These are phyloP conservation scores for Clavaria fumosa DNA, from an alignment of 768 basidiomycete genomes.

Conservation along the genomic window DNA sequence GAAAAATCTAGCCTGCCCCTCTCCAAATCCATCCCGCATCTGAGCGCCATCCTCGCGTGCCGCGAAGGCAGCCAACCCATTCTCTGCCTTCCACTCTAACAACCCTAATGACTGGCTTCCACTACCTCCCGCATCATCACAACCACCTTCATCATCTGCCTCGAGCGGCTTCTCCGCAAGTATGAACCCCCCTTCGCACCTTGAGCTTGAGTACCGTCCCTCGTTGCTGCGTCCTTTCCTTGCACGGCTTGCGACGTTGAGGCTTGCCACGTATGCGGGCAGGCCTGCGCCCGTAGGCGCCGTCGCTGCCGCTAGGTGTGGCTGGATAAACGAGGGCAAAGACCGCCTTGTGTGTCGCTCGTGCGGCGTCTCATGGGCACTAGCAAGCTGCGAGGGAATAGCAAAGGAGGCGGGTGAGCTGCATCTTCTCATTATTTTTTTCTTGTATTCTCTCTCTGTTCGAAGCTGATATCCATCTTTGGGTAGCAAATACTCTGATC, in stretches of 20 bases:
- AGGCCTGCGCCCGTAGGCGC: conserved; percentile 63
- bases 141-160: too few species aligned
- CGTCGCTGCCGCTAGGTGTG: conserved; percentile 67
- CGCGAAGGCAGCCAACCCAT: conserved; percentile 32
- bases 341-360: conserved; percentile 62
- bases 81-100: too few species aligned
- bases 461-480: conserved; percentile 8
- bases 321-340: conserved; percentile 75
- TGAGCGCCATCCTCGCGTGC: conserved; percentile 56
- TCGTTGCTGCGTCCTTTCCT: conserved; percentile 65
- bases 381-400: conserved; percentile 57
- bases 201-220: conserved; percentile 67
- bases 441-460: conserved; percentile 13
- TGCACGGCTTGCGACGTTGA: conserved; percentile 60
- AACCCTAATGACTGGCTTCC: too few species aligned
- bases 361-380: conserved; percentile 60
- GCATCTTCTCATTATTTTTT: too few species aligned
- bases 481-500: conserved; percentile 46
- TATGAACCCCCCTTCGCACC: too few species aligned
- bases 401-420: conserved; percentile 59
- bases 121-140: too few species aligned
- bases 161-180: conserved; percentile 34
- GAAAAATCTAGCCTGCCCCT: too few species aligned
- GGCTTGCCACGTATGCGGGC: conserved; percentile 64
- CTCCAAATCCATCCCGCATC: conserved; percentile 49